These are phyloP conservation scores for Calycina herbarum DNA, from an alignment of 2,329 filamentous ascomycete species.

Conservation along the genomic window DNA sequence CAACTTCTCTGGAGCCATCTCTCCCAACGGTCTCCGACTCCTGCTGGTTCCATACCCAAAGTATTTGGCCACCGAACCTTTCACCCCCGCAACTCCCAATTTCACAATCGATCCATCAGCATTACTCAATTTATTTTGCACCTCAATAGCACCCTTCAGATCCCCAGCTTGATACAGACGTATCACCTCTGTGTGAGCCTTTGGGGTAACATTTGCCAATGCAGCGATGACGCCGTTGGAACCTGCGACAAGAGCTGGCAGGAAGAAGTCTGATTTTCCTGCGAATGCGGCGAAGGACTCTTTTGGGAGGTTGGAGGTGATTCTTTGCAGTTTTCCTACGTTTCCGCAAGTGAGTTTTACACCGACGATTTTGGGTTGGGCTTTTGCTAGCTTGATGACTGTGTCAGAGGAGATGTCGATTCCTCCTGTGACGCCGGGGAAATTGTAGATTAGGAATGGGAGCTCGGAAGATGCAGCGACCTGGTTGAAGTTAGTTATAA, in stretches of 20 bases:
- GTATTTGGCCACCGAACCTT: constrained; percentile 58
- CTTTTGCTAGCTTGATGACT: constrained; percentile 51
- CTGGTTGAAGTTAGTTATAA: constrained; percentile 40
- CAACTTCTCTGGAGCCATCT: background rate
- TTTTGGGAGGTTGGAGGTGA: constrained; percentile 49
- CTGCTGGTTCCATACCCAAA: constrained; percentile 56
- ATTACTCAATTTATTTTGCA: constrained; percentile 62
- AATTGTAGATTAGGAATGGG: constrained; percentile 65
- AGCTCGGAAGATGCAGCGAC: constrained; percentile 60
- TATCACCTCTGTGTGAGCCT: constrained; percentile 58
- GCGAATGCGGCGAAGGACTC: background rate
- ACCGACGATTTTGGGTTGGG: constrained; percentile 78
- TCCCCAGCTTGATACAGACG: constrained; percentile 58
- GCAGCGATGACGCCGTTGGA: constrained; percentile 69
- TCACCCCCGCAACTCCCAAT: constrained; percentile 65
- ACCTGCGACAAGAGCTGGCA: constrained; percentile 53
- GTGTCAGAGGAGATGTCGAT: constrained; percentile 58
- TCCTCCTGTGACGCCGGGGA: constrained; percentile 56
- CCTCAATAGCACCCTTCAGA: constrained; percentile 54
- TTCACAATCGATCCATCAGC: constrained; percentile 68
- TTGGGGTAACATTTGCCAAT: constrained; percentile 66
- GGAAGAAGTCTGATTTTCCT: constrained; percentile 7
- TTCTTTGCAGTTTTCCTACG: constrained; percentile 80
- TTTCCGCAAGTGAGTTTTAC: constrained; percentile 88
- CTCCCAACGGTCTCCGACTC: constrained; percentile 33